Evolutionary conservation across 352 stramenopile species (phyloP).

Genomic region (Phytophthora agathidicida): DNA sequence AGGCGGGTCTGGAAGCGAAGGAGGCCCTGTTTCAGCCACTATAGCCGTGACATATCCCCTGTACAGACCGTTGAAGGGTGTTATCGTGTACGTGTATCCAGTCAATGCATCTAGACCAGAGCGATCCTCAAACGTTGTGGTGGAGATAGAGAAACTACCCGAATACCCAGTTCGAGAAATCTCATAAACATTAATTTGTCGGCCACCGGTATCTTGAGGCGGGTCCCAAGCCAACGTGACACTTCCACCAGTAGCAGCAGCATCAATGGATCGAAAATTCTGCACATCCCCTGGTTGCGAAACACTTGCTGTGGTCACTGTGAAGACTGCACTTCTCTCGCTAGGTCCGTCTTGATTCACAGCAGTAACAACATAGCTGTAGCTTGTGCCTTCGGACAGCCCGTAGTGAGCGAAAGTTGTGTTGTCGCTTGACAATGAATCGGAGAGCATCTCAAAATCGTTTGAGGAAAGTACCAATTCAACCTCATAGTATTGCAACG

Average conservation of each 20-base stretch:
- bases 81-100: conserved; percentile 49
- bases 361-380: conserved; percentile 51
- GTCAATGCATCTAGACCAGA: conserved; percentile 31
- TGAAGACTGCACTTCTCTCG: conserved; percentile 28
- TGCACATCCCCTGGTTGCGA: conserved; percentile 33
- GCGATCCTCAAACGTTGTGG: conserved; percentile 37
- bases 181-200: conserved; percentile 48
- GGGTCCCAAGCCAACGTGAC: conserved; percentile 48
- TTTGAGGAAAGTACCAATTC: conserved; percentile 14
- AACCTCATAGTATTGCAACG: conserved; percentile 47
- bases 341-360: conserved; percentile 56
- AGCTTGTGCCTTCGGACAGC: conserved; percentile 45
- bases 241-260: conserved; percentile 31
- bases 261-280: conserved; percentile 7
- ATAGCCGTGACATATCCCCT: conserved; percentile 8
- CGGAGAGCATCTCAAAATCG: background rate
- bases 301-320: conserved; percentile 14
- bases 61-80: conserved; percentile 52
- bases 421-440: conserved; percentile 7
- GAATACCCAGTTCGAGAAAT: conserved; percentile 29
- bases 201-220: conserved; percentile 53
- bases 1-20: conserved; percentile 34
- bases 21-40: conserved; percentile 16
- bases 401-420: conserved; percentile 50
- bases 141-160: conserved; percentile 15